Base-by-base conservation (phyloP, 257 asterid genomes). In the Solanum sparsipilum region DNA sequence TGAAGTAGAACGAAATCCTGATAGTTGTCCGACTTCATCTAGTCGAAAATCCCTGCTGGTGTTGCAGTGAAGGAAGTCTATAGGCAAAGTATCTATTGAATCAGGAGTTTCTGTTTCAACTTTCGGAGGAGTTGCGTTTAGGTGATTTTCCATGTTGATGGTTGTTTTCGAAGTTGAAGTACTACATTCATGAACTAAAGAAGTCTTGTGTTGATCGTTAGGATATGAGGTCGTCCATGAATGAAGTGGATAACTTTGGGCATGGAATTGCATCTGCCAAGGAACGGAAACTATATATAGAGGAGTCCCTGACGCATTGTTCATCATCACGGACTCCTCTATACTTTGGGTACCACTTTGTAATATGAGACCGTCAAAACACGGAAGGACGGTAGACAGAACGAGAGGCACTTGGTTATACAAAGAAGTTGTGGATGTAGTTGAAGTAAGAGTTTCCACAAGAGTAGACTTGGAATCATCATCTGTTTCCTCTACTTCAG, bases 281-380 rank as follows among this genome's bases (percentile, higher is more conserved):
- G 98, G 95, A 29, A 92, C 87, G 7, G 96, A 93, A 79, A 90
- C 60, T 52, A 94, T 86, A 73, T 88, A 87, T 7, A 91, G 10
- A 48, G 96, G 91, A 72, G 92, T 65, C 36, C 90, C 93, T 2
- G 89, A 83, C 2, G 41, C 10, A 0, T 0, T 25, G 23, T 29
- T 46, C 85, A 46, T 81, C 85, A 46, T 81, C 70, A 29, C 13
- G 39, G 39, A 36, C 39, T 36, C 39, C 39, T 36, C 39, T 36
- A 88, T 87, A 86, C 85, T 63, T 44, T 52, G 91, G 3, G 88
- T 44, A 6, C 90, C 56, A 41, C 87, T 71, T 71, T 87, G 95
- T 35, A 87, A 84, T 1, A 60, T 44, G 85, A 78, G 41, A 86
- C 86, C 88, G 31, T 94, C 91, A 0, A 89, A 86, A 56, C 92